phyloP scores from a whole-genome alignment of 352 stramenopile species.

The Phytophthora fragariaefolia region DNA sequence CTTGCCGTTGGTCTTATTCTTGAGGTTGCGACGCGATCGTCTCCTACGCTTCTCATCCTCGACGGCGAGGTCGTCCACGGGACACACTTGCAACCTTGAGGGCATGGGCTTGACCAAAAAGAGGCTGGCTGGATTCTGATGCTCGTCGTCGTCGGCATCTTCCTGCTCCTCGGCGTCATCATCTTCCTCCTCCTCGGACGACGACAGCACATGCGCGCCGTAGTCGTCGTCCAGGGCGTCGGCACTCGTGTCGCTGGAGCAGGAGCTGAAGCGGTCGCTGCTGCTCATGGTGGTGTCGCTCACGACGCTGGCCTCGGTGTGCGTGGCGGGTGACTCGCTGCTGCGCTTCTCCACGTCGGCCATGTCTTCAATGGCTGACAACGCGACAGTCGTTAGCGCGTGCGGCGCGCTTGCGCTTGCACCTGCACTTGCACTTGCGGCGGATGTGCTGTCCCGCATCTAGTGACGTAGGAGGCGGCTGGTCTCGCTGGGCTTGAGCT shows the following conservation, averaged over 20 bases:
- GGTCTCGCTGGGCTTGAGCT: neutral
- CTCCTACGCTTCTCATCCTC: conserved; percentile 83
- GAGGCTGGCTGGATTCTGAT: conserved; percentile 21
- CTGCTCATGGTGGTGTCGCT: conserved; percentile 54
- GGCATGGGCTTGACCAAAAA: conserved; percentile 81
- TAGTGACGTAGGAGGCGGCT: neutral
- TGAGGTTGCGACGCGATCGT: conserved; percentile 44
- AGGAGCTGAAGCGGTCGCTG: conserved; percentile 43
- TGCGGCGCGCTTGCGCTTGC: conserved; percentile 30
- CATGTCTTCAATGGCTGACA: conserved; percentile 34
- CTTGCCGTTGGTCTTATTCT: conserved; percentile 52
- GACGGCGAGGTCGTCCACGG: conserved; percentile 74
- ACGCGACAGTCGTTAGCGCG: conserved; percentile 12
- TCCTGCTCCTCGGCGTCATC: conserved; percentile 28
- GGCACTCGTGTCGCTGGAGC: conserved; percentile 42
- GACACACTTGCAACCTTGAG: conserved; percentile 70
- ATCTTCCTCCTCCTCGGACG: conserved; percentile 47
- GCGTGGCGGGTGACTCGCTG: conserved; percentile 7
- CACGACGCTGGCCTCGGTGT: conserved; percentile 37
- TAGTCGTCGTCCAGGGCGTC: conserved; percentile 48
- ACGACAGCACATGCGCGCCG: conserved; percentile 43
- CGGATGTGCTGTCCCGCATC: conserved; percentile 31
- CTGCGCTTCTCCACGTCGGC: conserved; percentile 13
- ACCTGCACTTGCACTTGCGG: conserved; percentile 26
- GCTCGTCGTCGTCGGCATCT: conserved; percentile 31